Conservation (phyloP, 805 yeast species). For the Pichia insulana region DNA sequence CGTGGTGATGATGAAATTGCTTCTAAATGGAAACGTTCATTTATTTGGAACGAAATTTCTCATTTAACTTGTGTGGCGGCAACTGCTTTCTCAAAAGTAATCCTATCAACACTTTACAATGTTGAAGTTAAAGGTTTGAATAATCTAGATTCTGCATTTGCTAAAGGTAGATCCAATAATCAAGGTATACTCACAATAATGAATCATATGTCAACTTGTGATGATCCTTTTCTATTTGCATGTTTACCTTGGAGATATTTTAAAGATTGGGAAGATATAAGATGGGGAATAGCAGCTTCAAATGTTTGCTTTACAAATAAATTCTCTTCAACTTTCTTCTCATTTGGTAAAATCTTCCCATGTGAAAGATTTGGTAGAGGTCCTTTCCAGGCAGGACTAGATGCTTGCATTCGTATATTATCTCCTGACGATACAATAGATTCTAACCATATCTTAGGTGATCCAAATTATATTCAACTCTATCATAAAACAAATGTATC, state of each 20-base stretch:
- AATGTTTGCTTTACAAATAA: slow-evolving; percentile 72
- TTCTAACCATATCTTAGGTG: slow-evolving; percentile 28
- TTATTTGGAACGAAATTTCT: slow-evolving; percentile 60
- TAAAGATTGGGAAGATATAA: slow-evolving; percentile 50
- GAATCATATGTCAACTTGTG: slow-evolving; percentile 90
- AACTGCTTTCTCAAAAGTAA: slow-evolving; percentile 53
- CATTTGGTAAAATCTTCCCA: slow-evolving; percentile 80
- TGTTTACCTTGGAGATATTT: slow-evolving; percentile 67
- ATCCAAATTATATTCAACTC: not conserved
- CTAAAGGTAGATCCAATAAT: slow-evolving; percentile 55
- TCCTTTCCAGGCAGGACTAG: slow-evolving; percentile 84
- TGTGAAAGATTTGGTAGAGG: slow-evolving; percentile 88
- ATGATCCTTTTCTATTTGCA: slow-evolving; percentile 89
- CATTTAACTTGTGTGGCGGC: slow-evolving; percentile 60
- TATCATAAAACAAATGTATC: not conserved
- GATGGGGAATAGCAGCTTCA: slow-evolving; percentile 95
- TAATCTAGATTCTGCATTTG: slow-evolving; percentile 53
- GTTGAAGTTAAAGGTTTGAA: slow-evolving; percentile 57
- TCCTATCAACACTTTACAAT: slow-evolving; percentile 53
- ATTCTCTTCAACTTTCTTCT: slow-evolving; percentile 52
- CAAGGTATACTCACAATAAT: slow-evolving; percentile 75
- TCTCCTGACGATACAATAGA: slow-evolving; percentile 68
- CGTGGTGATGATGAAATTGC: slow-evolving; percentile 70
- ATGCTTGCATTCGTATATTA: slow-evolving; percentile 72
- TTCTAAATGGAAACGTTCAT: slow-evolving; percentile 41